Conservation (phyloP, 352 stramenopile species). For the Pythium brachiatum region DNA sequence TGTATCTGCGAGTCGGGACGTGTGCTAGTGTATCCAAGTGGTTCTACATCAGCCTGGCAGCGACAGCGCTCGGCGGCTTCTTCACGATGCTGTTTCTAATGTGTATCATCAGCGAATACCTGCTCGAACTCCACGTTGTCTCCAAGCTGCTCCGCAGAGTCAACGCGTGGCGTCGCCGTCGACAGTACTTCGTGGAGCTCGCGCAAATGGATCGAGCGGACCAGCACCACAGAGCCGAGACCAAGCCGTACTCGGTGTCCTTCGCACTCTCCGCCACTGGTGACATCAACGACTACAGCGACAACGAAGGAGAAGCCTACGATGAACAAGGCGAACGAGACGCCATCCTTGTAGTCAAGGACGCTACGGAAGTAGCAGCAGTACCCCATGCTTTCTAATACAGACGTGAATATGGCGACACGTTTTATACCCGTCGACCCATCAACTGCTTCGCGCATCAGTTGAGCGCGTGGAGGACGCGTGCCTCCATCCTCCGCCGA, state of each 20-base stretch:
- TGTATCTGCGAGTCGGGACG: slow-evolving; percentile 11
- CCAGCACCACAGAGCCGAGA: neutral
- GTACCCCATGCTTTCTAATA: slow-evolving; percentile 1
- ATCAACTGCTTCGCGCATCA: neutral
- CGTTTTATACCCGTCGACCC: no score
- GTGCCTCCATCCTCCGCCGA: neutral
- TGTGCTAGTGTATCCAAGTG: slow-evolving; percentile 14
- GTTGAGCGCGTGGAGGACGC: neutral
- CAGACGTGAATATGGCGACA: no score
- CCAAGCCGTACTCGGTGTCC: slow-evolving; percentile 5
- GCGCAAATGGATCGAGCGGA: slow-evolving; percentile 12
- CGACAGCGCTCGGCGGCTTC: slow-evolving; percentile 17
- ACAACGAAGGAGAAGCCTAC: neutral
- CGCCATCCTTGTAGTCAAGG: neutral
- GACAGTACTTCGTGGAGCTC: slow-evolving; percentile 17
- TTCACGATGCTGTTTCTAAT: slow-evolving; percentile 19
- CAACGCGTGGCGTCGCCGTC: neutral
- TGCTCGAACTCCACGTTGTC: slow-evolving; percentile 11
- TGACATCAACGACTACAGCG: slow-evolving; percentile 10
- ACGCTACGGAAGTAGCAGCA: neutral
- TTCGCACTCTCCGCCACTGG: slow-evolving; percentile 13
- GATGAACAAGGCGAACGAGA: neutral
- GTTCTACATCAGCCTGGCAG: slow-evolving; percentile 18
- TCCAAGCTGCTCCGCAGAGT: neutral
- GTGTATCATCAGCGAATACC: slow-evolving; percentile 15